Conservation (phyloP, 2,329 filamentous ascomycete genomes). For the Aspergillus flavus region DNA sequence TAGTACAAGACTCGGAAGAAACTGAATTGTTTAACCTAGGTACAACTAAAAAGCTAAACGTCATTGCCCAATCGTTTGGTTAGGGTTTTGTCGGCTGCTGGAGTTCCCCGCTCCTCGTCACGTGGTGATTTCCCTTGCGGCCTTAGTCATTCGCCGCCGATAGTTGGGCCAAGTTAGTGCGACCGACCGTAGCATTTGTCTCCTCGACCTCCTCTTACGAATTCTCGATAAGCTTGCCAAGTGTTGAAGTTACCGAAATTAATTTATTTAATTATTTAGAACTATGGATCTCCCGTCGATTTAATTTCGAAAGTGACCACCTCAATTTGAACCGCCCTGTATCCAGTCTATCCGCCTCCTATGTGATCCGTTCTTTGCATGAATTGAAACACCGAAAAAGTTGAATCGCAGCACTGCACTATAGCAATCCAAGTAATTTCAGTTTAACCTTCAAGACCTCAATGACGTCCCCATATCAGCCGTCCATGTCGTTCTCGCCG, state of each 20-base stretch:
- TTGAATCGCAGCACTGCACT: background rate
- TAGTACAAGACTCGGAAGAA: background rate
- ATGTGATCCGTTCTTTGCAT: background rate
- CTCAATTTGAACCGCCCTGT: background rate
- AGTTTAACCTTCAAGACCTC: background rate
- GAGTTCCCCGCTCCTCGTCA: background rate
- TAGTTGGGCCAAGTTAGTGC: background rate
- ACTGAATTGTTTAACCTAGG: no score
- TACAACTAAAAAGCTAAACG: no score
- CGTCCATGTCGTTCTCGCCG: conserved; percentile 34
- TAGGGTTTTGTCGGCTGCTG: background rate
- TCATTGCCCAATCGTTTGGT: no score
- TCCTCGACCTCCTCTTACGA: background rate
- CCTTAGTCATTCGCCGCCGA: conserved; percentile 1
- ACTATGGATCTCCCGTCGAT: background rate
- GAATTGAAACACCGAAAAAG: background rate
- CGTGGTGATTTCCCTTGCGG: background rate
- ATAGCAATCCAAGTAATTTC: background rate
- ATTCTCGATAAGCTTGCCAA: background rate
- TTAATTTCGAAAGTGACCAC: background rate
- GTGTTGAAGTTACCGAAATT: background rate
- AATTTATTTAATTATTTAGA: background rate
- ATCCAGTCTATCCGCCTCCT: background rate
- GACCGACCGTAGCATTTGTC: background rate
- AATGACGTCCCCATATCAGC: conserved; percentile 36